Conservation (phyloP, 352 stramenopile species). For the Globisporangium iwayamae region DNA sequence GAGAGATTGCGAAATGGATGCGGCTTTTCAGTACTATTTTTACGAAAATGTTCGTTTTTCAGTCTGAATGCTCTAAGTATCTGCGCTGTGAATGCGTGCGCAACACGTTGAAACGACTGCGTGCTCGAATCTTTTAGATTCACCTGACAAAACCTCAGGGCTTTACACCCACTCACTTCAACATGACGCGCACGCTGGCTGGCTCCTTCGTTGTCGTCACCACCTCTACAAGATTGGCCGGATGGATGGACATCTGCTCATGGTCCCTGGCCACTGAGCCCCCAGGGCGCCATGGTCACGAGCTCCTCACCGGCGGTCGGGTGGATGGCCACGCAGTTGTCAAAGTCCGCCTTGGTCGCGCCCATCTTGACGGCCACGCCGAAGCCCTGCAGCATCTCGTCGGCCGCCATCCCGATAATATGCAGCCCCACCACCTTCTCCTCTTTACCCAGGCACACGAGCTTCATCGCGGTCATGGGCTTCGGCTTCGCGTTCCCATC, state of each 20-base stretch:
- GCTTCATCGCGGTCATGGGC: conserved; percentile 94
- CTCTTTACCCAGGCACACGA: conserved; percentile 85
- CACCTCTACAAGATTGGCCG: not conserved
- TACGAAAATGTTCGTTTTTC: no score
- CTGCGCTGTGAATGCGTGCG: not conserved
- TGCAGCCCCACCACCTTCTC: conserved; percentile 97
- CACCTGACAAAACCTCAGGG: not conserved
- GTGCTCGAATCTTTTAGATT: not conserved
- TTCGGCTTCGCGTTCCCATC: conserved; percentile 59
- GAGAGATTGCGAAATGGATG: no score
- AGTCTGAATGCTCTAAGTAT: no score
- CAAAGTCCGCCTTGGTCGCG: conserved; percentile 96
- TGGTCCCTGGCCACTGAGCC: conserved; percentile 31
- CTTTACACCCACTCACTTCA: not conserved
- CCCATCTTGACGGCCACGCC: conserved; percentile 98
- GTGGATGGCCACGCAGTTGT: conserved; percentile 95
- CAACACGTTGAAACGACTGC: not conserved
- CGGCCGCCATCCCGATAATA: conserved; percentile 91
- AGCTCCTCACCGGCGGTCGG: conserved; percentile 96
- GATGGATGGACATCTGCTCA: not conserved
- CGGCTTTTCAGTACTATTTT: no score
- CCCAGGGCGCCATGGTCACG: conserved; percentile 92
- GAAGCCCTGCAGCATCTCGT: conserved; percentile 99
- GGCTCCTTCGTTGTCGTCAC: no score
- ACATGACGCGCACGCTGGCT: not conserved